Evolutionary conservation across 1,139 yeast species (phyloP).

Genomic region (Blastobotrys elegans): DNA sequence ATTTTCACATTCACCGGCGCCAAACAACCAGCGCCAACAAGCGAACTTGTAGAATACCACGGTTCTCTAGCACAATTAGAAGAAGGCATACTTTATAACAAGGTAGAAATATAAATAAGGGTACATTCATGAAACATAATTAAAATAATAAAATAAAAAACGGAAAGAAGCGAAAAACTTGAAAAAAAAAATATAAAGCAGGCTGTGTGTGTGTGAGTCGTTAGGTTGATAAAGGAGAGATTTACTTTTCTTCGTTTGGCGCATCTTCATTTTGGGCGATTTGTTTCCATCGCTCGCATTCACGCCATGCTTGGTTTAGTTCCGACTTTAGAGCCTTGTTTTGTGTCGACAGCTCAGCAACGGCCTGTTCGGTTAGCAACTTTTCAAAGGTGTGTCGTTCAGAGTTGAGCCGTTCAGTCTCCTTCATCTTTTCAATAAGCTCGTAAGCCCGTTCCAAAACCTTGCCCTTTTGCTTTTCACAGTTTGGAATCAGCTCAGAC

Average conservation of each 20-base stretch:
- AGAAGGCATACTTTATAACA: constrained; percentile 22
- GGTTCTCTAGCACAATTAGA: constrained; percentile 25
- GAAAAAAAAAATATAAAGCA: neutral
- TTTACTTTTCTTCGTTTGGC: neutral
- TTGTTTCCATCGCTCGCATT: constrained; percentile 76
- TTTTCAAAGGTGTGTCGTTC: constrained; percentile 95
- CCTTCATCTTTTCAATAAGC: constrained; percentile 81
- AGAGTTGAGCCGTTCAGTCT: constrained; percentile 77
- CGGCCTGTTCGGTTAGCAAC: constrained; percentile 84
- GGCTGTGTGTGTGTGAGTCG: too few relatives aligned
- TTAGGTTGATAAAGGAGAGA: too few relatives aligned
- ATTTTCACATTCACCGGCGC: constrained; percentile 19
- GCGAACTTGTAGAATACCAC: constrained; percentile 18
- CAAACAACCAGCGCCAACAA: constrained; percentile 3
- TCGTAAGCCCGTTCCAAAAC: constrained; percentile 84
- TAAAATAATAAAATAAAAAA: constrained; percentile 1
- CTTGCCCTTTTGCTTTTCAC: constrained; percentile 89
- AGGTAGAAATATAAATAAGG: constrained; percentile 10
- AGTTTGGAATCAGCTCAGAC: constrained; percentile 76
- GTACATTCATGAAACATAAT: neutral
- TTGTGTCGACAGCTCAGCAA: constrained; percentile 68
- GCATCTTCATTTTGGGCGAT: constrained; percentile 23
- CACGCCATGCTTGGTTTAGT: constrained; percentile 88
- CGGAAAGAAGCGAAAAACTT: neutral
- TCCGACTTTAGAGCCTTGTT: constrained; percentile 77